A percentile compares a stretch with the other conserved stretches of the same genome.
These are phyloP conservation scores for Isabelozyma pseudorhagii DNA, from an alignment of 805 yeast genomes.

Conservation along the genomic window DNA sequence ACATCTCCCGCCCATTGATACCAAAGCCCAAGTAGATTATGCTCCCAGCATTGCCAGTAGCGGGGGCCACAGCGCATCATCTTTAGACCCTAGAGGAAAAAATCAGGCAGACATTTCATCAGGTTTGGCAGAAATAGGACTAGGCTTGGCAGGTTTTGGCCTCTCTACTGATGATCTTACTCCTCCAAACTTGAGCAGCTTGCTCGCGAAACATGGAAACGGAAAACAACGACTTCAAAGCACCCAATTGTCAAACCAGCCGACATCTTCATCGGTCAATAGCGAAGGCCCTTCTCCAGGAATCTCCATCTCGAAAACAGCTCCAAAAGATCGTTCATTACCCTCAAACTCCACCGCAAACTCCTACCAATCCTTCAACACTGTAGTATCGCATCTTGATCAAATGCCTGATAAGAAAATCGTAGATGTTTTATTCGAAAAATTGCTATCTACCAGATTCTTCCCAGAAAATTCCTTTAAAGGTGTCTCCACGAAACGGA, in stretches of 20 bases:
- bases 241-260: too few species aligned
- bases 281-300: neutral
- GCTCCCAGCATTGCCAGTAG: neutral
- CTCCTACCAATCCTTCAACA: slow-evolving; percentile 32
- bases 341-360: slow-evolving; percentile 9
- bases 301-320: neutral
- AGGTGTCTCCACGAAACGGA: slow-evolving; percentile 31
- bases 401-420: slow-evolving; percentile 33
- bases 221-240: too few species aligned
- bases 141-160: slow-evolving; percentile 26
- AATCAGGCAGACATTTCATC: neutral
- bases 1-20: neutral
- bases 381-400: slow-evolving; percentile 27
- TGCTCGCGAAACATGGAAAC: too few species aligned
- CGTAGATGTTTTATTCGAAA: slow-evolving; percentile 39
- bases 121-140: slow-evolving; percentile 19
- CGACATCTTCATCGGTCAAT: too few species aligned
- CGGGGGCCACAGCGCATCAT: slow-evolving; percentile 7
- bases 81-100: slow-evolving; percentile 12
- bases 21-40: neutral
- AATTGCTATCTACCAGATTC: slow-evolving; percentile 32
- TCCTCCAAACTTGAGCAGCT: slow-evolving; percentile 15
- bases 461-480: slow-evolving; percentile 34
- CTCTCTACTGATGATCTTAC: slow-evolving; percentile 21
- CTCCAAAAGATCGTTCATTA: neutral